phyloP scores from a whole-genome alignment of 768 basidiomycete genomes.

The Collybia sordida region DNA sequence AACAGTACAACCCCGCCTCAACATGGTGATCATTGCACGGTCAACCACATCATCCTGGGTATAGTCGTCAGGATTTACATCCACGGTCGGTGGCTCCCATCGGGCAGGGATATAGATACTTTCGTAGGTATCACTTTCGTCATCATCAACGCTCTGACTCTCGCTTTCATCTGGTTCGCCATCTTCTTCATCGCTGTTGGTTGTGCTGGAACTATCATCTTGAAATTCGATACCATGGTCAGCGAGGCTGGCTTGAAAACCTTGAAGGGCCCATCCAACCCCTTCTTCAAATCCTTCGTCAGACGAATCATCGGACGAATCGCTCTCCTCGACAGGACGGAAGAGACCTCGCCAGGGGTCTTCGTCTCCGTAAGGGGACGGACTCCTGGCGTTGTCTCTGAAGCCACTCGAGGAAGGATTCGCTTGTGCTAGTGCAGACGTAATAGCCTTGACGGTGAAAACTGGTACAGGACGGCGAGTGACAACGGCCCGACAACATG shows the following conservation, averaged over 20 bases:
- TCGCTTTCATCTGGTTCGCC: conserved; percentile 16
- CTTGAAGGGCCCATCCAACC: conserved; percentile 26
- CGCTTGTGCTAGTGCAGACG: conserved; percentile 44
- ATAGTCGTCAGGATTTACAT: conserved; percentile 19
- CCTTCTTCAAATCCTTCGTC: conserved; percentile 20
- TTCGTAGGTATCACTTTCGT: conserved; percentile 13
- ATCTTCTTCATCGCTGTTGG: conserved; percentile 28
- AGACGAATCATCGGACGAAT: conserved; percentile 27
- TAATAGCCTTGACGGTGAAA: conserved; percentile 65
- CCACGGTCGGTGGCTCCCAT: conserved; percentile 59
- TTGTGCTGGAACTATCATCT: conserved; percentile 3
- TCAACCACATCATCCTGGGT: conserved; percentile 24
- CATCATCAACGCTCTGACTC: conserved; percentile 6
- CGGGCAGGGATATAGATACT: conserved; percentile 39
- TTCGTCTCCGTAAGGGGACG: conserved; percentile 43
- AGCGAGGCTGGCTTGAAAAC: conserved; percentile 4
- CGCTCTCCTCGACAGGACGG: conserved; percentile 41
- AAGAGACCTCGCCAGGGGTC: conserved; percentile 73
- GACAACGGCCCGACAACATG: conserved; percentile 63
- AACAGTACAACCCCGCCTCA: conserved; percentile 58
- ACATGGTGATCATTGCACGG: conserved; percentile 29
- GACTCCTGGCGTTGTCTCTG: conserved; percentile 4
- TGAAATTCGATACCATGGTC: conserved; percentile 2
- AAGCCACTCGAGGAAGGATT: too few species aligned
- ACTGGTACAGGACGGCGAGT: conserved; percentile 63